phyloP scores from a whole-genome alignment of 768 basidiomycete species.

The Tulasnella sp. region DNA sequence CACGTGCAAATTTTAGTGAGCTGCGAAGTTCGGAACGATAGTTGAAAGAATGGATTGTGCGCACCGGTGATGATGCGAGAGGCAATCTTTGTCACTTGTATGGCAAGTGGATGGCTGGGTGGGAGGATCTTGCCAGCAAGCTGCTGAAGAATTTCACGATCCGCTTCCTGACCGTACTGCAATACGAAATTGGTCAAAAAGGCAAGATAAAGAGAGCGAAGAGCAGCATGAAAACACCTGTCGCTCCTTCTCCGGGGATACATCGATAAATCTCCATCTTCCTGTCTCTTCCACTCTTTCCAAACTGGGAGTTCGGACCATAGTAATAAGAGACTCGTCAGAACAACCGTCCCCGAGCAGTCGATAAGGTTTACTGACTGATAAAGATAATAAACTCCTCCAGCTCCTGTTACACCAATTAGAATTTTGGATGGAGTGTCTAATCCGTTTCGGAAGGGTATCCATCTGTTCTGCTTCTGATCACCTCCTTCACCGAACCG shows the following conservation, averaged over 20 bases:
- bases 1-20: neutral
- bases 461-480: neutral
- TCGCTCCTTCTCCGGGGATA: slow-evolving; percentile 45
- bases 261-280: slow-evolving; percentile 80
- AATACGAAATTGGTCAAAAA: neutral
- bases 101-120: slow-evolving; percentile 48
- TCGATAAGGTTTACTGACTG: neutral
- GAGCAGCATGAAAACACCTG: slow-evolving; percentile 26
- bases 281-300: slow-evolving; percentile 83
- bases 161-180: slow-evolving; percentile 34
- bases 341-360: neutral
- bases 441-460: neutral
- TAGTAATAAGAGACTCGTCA: neutral
- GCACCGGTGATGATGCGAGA: slow-evolving; percentile 43
- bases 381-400: slow-evolving; percentile 6
- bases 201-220: neutral
- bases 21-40: neutral
- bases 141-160: slow-evolving; percentile 38
- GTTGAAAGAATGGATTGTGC: neutral
- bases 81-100: slow-evolving; percentile 59
- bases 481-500: neutral
- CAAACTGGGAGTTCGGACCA: slow-evolving; percentile 37
- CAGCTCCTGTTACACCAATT: neutral
- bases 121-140: slow-evolving; percentile 50
- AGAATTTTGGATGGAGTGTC: slow-evolving; percentile 4